Percentiles rank a stretch among this genome's conserved stretches.
These are phyloP conservation scores for Aspergillus sp. DNA, from an alignment of 2,329 filamentous ascomycete species.

Conservation along the genomic window DNA sequence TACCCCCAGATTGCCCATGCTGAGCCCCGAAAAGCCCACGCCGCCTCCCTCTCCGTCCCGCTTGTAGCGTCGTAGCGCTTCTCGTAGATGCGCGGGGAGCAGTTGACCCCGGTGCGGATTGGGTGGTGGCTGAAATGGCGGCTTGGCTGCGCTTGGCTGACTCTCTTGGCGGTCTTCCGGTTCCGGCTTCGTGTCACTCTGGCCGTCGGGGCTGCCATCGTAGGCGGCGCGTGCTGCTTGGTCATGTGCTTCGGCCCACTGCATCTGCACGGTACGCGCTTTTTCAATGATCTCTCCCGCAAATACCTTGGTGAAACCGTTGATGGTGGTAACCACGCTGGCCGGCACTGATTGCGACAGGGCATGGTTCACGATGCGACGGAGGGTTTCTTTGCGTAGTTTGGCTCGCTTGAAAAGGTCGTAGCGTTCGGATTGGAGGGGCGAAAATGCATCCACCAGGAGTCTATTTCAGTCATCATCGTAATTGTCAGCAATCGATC, in stretches of 20 bases:
- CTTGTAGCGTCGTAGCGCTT: slow-evolving; percentile 42
- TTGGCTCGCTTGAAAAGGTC: slow-evolving; percentile 44
- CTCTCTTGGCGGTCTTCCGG: no score
- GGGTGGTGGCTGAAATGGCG: slow-evolving; percentile 27
- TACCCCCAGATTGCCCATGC: slow-evolving; percentile 38
- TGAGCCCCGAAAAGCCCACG: slow-evolving; percentile 41
- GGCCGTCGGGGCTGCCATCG: slow-evolving; percentile 19
- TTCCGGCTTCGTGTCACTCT: no score
- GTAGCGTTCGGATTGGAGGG: slow-evolving; percentile 41
- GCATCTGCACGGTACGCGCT: slow-evolving; percentile 54
- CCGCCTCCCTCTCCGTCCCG: slow-evolving; percentile 42
- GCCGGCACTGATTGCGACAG: slow-evolving; percentile 59
- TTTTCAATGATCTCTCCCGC: slow-evolving; percentile 58
- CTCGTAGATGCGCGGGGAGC: slow-evolving; percentile 42
- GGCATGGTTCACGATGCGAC: slow-evolving; percentile 57
- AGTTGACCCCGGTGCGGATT: slow-evolving; percentile 42
- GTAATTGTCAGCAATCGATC: not conserved
- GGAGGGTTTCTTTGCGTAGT: slow-evolving; percentile 43
- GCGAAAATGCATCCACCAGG: slow-evolving; percentile 41
- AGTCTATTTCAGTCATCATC: slow-evolving; percentile 21
- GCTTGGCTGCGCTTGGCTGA: no score
- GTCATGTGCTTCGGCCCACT: slow-evolving; percentile 43
- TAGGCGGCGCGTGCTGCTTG: slow-evolving; percentile 47
- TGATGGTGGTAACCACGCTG: slow-evolving; percentile 56
- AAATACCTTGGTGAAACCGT: slow-evolving; percentile 59